Evolutionary conservation across 2,329 filamentous ascomycete species (phyloP).

Genomic region (Epichloe uncinata): DNA sequence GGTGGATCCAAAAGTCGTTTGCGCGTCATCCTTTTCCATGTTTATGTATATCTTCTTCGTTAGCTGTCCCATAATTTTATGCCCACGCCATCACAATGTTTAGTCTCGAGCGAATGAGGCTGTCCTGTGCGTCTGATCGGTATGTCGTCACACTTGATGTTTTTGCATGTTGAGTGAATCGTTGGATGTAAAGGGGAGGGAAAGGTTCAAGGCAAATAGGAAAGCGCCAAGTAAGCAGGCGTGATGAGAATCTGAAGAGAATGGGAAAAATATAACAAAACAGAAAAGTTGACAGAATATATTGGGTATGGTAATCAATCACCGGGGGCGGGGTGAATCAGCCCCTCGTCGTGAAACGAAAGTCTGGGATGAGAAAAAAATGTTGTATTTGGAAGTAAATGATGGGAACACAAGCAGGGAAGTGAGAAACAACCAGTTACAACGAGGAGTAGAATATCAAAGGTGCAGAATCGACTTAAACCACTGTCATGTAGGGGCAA

Average conservation of each 20-base stretch:
- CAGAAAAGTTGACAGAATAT: not conserved
- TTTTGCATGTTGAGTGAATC: not conserved
- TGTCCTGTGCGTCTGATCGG: not conserved
- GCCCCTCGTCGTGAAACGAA: not conserved
- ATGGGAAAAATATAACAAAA: not conserved
- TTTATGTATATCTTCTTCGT: not conserved
- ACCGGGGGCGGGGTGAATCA: not conserved
- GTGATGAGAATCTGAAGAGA: not conserved
- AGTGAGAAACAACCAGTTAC: too few relatives aligned
- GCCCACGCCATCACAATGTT: not conserved
- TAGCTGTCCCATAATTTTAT: not conserved
- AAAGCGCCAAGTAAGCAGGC: too few relatives aligned
- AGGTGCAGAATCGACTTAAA: too few relatives aligned
- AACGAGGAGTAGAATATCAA: too few relatives aligned
- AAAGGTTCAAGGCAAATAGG: too few relatives aligned
- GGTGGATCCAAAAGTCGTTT: not conserved
- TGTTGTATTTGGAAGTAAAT: too few relatives aligned
- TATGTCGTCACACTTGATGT: not conserved
- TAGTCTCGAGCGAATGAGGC: not conserved
- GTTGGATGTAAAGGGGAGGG: too few relatives aligned
- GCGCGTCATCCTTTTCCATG: not conserved
- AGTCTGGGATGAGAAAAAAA: not conserved
- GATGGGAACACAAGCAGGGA: too few relatives aligned
- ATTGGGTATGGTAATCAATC: not conserved
- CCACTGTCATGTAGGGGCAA: too few relatives aligned